Evolutionary conservation across 164 flowering plant genomes (phyloP), one percentile per base, ranked within the genome.

Genomic region (Annona cherimola): DNA sequence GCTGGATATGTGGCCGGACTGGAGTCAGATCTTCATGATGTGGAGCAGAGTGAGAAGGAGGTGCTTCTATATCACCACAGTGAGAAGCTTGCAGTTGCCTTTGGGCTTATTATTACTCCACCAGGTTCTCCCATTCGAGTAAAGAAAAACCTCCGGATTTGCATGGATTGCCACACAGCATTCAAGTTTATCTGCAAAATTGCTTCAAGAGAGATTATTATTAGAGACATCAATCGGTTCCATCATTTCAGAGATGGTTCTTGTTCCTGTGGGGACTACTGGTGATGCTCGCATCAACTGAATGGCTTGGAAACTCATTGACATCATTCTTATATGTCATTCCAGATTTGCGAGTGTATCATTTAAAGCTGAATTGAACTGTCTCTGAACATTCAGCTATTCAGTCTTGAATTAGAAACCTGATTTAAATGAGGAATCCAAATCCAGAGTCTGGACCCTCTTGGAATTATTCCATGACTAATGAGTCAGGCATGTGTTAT

Each of bases 11-110:
- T 75, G 44, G 73, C 77, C 4, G 62, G 35, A 45, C 73, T 75
- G 57, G 77, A 75, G 42, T 44, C 57, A 69, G 77, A 75, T 75
- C 77, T 75, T 63, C 77, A 75, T 75, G 73, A 75, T 43, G 73
- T 75, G 26, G 77, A 75, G 16, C 65, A 39, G 43, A 44, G 57
- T 20, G 77, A 69, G 69, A 75, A 75, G 72, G 77, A 75, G 69
- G 57, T 63, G 54, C 77, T 75, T 65, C 77, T 75, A 3, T 57
- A 40, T 43, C 77, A 75, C 73, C 77, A 75, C 42, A 75, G 77
- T 57, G 77, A 75, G 73, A 75, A 70, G 63, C 44, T 75, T 54
- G 77, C 77, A 42, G 66, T 70, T 20, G 77, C 77, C 42, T 75
- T 75, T 64, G 77, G 73, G 50, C 69, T 75, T 39, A 75, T 75